Evolutionary conservation across 1,284 basidiomycete species (phyloP).

Genomic region (Irpex lacteus): DNA sequence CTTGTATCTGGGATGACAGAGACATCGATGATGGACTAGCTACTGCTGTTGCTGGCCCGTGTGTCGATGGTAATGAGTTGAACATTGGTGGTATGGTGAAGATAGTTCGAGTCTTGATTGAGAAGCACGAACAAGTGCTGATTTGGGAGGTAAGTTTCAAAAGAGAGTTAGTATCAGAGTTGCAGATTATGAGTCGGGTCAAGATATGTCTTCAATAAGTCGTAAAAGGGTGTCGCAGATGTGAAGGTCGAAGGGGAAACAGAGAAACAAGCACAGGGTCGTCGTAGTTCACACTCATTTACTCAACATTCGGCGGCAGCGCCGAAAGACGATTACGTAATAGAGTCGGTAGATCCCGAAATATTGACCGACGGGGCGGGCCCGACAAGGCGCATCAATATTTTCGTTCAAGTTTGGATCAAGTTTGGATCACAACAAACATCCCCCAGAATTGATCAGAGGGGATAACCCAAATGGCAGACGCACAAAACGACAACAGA

Average conservation of each 20-base stretch:
- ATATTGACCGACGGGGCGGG: neutral
- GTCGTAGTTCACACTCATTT: neutral
- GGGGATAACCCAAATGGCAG: no score
- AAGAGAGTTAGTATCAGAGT: neutral
- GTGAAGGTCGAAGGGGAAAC: neutral
- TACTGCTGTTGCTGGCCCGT: neutral
- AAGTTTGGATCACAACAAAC: neutral
- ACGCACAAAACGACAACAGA: no score
- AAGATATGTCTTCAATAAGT: neutral
- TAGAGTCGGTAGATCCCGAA: neutral
- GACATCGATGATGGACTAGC: neutral
- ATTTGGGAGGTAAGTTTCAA: neutral
- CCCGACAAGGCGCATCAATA: neutral
- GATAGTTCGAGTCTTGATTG: neutral
- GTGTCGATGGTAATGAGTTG: neutral
- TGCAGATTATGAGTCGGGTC: neutral
- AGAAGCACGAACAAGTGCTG: neutral
- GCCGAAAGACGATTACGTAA: neutral
- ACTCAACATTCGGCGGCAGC: neutral
- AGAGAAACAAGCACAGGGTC: neutral
- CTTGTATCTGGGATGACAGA: neutral
- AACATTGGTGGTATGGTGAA: neutral
- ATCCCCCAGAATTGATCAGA: no score
- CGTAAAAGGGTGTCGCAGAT: neutral
- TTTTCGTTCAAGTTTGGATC: neutral